Base-by-base conservation (phyloP, 192 early-diverging fungal species). In the Haplosporangium gracile region DNA sequence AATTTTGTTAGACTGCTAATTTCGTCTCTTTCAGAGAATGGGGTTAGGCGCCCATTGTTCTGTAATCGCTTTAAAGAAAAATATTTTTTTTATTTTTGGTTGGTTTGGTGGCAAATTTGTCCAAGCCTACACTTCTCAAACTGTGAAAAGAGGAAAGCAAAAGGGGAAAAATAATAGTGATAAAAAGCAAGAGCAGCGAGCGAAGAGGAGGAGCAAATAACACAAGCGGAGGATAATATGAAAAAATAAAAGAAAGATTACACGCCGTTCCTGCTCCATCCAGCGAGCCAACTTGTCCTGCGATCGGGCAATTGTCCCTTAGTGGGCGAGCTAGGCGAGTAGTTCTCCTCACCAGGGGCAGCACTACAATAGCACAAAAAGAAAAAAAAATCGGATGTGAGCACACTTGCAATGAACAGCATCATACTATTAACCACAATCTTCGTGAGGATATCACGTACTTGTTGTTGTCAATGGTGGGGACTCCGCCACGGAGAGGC, bases 401-500 rank as follows among this genome's bases (percentile, higher is more conserved):
- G 24, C 2, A 3, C 34, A 24, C 18, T 18, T 11, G 16, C 26
- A 38, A 39, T 7, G 5, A 47, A 73, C 24, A 24, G 18, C 20
- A 24, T 36, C 11, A 42, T 71, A 8, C 22, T 9, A 24, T 71
- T 24, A 10, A 40, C 18, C 8, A 39, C 2, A 40, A 71, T n/a
- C 22, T 32, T 32, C 43, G 38, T 24, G 29, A 34, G 15, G 15
- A 5, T 16, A 49, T 9, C 47, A 49, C 15, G 49, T 51, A 51
- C 49, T 34, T 65, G 60, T 74, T 49, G n/a, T 68, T 81, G 38
- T 85, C 82, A 9, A 32, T 32, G 20, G 74, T 39, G 40, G 83
- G 72, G 10, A 45, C 76, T 39, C 97, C 96, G 53, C 98, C 98
- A 65, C 97, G 93, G 80, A 99, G 87, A 72, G 97, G 98, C 91